Percentiles rank a stretch among this genome's conserved stretches.
Evolutionary conservation across 805 yeast genomes (phyloP).

Genomic region (Candida corydali): DNA sequence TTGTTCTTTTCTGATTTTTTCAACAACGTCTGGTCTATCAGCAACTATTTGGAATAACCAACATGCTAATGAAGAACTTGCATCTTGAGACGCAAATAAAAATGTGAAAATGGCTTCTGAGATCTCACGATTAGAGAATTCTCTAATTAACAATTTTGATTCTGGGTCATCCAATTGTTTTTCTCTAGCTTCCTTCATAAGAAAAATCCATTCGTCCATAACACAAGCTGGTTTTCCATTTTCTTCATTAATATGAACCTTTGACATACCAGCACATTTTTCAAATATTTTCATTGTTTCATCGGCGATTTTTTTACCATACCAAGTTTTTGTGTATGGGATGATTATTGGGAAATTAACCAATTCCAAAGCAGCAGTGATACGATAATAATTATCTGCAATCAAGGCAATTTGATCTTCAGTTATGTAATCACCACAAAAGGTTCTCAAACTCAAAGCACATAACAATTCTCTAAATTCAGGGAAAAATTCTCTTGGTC

Average conservation of each 20-base stretch:
- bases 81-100: slow-evolving; percentile 96
- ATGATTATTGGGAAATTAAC: slow-evolving; percentile 96
- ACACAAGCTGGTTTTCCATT: slow-evolving; percentile 84
- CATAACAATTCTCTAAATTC: slow-evolving; percentile 95
- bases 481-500: slow-evolving; percentile 78
- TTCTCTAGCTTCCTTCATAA: slow-evolving; percentile 72
- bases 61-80: slow-evolving; percentile 93
- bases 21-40: slow-evolving; percentile 88
- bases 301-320: slow-evolving; percentile 90
- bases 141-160: slow-evolving; percentile 63
- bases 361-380: slow-evolving; percentile 94
- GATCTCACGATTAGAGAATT: slow-evolving; percentile 84
- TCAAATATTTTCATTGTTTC: slow-evolving; percentile 91
- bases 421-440: slow-evolving; percentile 93
- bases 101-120: slow-evolving; percentile 96
- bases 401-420: slow-evolving; percentile 84
- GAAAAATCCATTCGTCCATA: slow-evolving; percentile 90
- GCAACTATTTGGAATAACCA: slow-evolving; percentile 97
- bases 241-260: slow-evolving; percentile 61
- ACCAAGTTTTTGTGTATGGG: slow-evolving; percentile 97
- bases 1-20: slow-evolving; percentile 90
- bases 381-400: slow-evolving; percentile 87
- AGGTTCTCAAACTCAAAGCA: slow-evolving; percentile 87
- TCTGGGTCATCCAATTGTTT: slow-evolving; percentile 48
- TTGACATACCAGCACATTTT: slow-evolving; percentile 83